Evolutionary conservation across 2,329 filamentous ascomycete species (phyloP).

Genomic region (Fusarium palustre): DNA sequence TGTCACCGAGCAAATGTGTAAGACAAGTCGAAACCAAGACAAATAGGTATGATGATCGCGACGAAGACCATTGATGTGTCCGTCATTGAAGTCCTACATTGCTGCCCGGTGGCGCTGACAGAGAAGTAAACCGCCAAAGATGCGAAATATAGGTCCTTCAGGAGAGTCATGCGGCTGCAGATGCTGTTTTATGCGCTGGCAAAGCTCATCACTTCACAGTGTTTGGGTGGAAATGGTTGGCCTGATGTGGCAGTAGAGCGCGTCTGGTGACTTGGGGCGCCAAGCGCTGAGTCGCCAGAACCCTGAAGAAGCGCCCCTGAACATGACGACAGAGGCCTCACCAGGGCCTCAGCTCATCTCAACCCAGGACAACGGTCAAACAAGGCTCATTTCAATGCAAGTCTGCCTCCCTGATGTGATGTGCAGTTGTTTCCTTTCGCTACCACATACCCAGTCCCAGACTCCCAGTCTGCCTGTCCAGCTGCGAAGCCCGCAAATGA

Average conservation of each 20-base stretch:
- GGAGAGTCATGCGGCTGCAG: slow-evolving; percentile 43
- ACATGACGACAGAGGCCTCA: slow-evolving; percentile 43
- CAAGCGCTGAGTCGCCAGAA: slow-evolving; percentile 42
- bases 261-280: slow-evolving; percentile 41
- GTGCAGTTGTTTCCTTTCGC: background rate
- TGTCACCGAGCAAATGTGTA: slow-evolving; percentile 39
- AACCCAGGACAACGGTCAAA: slow-evolving; percentile 5
- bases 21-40: slow-evolving; percentile 32
- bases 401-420: slow-evolving; percentile 6
- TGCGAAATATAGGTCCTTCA: slow-evolving; percentile 23
- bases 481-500: slow-evolving; percentile 12
- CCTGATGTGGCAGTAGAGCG: slow-evolving; percentile 36
- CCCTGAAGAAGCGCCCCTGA: slow-evolving; percentile 39
- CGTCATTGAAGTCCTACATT: slow-evolving; percentile 10
- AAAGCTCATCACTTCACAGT: slow-evolving; percentile 27
- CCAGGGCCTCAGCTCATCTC: slow-evolving; percentile 28
- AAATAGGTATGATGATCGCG: slow-evolving; percentile 27
- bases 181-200: slow-evolving; percentile 47
- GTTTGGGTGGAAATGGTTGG: slow-evolving; percentile 32
- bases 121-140: slow-evolving; percentile 35
- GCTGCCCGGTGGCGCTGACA: slow-evolving; percentile 21
- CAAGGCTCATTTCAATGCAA: slow-evolving; percentile 35
- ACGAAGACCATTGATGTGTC: slow-evolving; percentile 15
- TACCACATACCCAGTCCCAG: background rate
- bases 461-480: background rate